Conservation (phyloP, 2,329 filamentous ascomycete genomes). For the Blastomyces percursus region DNA sequence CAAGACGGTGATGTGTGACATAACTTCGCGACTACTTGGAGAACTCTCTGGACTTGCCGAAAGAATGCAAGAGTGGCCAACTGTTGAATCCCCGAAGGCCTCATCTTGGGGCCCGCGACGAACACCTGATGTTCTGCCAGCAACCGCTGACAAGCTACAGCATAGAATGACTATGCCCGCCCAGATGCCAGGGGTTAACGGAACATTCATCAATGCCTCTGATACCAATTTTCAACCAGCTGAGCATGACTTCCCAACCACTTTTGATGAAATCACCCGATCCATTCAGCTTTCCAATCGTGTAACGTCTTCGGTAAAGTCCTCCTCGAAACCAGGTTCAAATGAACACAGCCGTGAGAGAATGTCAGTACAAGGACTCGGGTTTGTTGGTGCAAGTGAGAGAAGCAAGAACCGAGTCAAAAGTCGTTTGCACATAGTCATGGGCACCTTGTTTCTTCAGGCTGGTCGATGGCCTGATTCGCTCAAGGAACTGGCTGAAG, state of each 20-base stretch:
- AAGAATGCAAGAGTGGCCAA: slow-evolving; percentile 59
- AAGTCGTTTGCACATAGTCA: slow-evolving; percentile 63
- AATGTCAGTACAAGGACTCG: slow-evolving; percentile 57
- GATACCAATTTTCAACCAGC: slow-evolving; percentile 23
- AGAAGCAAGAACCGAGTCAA: slow-evolving; percentile 70
- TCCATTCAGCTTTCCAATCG: slow-evolving; percentile 32
- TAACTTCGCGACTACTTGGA: slow-evolving; percentile 61
- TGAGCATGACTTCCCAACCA: slow-evolving; percentile 39
- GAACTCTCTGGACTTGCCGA: slow-evolving; percentile 66
- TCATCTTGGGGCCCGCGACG: slow-evolving; percentile 39
- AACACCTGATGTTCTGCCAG: slow-evolving; percentile 35
- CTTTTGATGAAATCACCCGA: slow-evolving; percentile 43
- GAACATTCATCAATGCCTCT: slow-evolving; percentile 29
- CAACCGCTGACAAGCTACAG: slow-evolving; percentile 45
- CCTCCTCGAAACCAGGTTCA: slow-evolving; percentile 30
- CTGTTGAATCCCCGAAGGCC: slow-evolving; percentile 62
- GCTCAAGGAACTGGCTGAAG: slow-evolving; percentile 69
- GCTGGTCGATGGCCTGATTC: slow-evolving; percentile 86
- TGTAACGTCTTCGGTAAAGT: slow-evolving; percentile 29
- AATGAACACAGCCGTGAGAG: slow-evolving; percentile 51
- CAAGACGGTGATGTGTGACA: slow-evolving; percentile 68
- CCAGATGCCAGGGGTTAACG: slow-evolving; percentile 36
- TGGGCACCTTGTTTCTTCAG: slow-evolving; percentile 78
- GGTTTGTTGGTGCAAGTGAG: slow-evolving; percentile 59
- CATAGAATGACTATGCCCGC: slow-evolving; percentile 74